A percentile compares a stretch with the other conserved stretches of the same genome.
These are phyloP conservation scores for Sporothrix euskadiensis DNA, from an alignment of 2,329 filamentous ascomycete genomes.

Conservation along the genomic window DNA sequence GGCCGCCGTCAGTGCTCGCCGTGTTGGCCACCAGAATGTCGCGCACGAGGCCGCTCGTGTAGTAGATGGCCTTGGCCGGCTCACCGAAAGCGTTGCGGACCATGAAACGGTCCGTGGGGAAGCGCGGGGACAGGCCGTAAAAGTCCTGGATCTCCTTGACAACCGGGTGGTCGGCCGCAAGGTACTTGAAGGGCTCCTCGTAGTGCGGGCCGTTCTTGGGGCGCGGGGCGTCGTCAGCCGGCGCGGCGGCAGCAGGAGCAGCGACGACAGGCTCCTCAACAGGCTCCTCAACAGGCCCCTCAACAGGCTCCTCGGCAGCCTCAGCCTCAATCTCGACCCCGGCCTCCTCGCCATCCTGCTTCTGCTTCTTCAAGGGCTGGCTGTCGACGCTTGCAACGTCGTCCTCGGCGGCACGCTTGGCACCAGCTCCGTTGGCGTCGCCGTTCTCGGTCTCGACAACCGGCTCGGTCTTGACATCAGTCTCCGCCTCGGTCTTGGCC, in stretches of 20 bases:
- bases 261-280: not conserved
- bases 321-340: slow-evolving; percentile 29
- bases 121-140: slow-evolving; percentile 79
- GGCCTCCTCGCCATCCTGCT: slow-evolving; percentile 33
- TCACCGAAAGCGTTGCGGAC: slow-evolving; percentile 89
- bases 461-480: not conserved
- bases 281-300: slow-evolving; percentile 13
- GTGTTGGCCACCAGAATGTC: slow-evolving; percentile 87
- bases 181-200: slow-evolving; percentile 95
- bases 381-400: slow-evolving; percentile 39
- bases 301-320: slow-evolving; percentile 8
- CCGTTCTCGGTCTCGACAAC: slow-evolving; percentile 25
- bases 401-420: slow-evolving; percentile 41
- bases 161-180: slow-evolving; percentile 71
- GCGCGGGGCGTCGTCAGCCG: slow-evolving; percentile 36
- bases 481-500: not conserved
- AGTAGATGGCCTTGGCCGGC: slow-evolving; percentile 94
- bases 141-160: slow-evolving; percentile 77
- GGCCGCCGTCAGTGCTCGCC: slow-evolving; percentile 66
- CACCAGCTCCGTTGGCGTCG: slow-evolving; percentile 24
- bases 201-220: slow-evolving; percentile 55
- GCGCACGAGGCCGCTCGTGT: slow-evolving; percentile 80
- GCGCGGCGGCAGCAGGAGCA: not conserved
- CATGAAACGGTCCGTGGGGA: slow-evolving; percentile 90
- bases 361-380: slow-evolving; percentile 46